phyloP scores from a whole-genome alignment of 306 rosid genomes.

The Rosa persica region DNA sequence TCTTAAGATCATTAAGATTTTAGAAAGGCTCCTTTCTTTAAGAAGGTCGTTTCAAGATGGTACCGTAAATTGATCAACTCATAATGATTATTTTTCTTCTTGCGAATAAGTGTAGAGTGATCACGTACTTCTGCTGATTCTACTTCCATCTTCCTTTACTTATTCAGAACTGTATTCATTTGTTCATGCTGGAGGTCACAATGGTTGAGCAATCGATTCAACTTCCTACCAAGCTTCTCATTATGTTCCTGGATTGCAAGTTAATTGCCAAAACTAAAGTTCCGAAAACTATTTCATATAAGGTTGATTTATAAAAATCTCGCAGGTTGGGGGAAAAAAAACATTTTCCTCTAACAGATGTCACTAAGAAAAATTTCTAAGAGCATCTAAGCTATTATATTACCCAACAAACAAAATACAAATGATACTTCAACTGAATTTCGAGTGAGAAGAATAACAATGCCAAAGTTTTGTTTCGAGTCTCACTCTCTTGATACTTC shows the following conservation, averaged over 20 bases:
- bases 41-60: neutral
- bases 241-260: slow-evolving; percentile 12
- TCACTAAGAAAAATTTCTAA: neutral
- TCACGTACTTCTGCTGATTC: slow-evolving; percentile 38
- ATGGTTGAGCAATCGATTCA: neutral
- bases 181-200: neutral
- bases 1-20: neutral
- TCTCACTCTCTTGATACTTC: neutral
- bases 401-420: neutral
- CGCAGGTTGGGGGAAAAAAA: neutral
- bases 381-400: neutral
- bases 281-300: no score
- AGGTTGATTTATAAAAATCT: neutral
- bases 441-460: neutral
- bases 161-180: slow-evolving; percentile 34
- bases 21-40: neutral
- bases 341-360: neutral
- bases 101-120: neutral
- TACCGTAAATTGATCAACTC: slow-evolving; percentile 37
- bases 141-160: slow-evolving; percentile 54
- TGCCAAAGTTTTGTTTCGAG: neutral
- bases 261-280: neutral
- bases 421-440: neutral
- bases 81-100: neutral
- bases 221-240: slow-evolving; percentile 37